Base-by-base conservation (phyloP, 2,329 filamentous ascomycete species). In the Beauveria asiatica region DNA sequence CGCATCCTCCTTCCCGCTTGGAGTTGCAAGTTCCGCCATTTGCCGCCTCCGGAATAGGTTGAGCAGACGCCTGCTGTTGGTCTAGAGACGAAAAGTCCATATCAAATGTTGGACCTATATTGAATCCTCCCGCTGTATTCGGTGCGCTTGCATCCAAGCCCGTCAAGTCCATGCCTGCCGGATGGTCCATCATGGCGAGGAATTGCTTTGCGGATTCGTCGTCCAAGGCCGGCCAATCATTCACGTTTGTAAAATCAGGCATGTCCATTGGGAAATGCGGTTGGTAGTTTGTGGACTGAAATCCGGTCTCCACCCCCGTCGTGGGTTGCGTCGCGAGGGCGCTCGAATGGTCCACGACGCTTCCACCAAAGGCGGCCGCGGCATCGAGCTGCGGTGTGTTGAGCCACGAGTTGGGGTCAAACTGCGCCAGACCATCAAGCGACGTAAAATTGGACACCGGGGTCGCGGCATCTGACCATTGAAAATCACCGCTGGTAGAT, bases 121-220 rank as follows among this genome's bases (percentile, higher is more conserved):
- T 19, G 25, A 9, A 25, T 1, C 21, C 27, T 23, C 17, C 46
- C 13, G 7, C 10, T 8, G 45, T n/a, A 41, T n/a, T 3, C 2
- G 37, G 10, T 5, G n/a, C 17, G 13, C n/a, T 19, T 6, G 25
- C n/a, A 16, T 59, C 37, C 13, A 59, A 52, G 5, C 33, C 10
- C 17, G 17, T n/a, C 19, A 51, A 3, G 21, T 51, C 56, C 11
- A 52, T 9, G 56, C 25, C 48, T 3, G 46, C n/a, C 1, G 58
- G 13, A 33, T 2, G n/a, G 16, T 55, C 58, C 58, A 60, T 54
- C 58, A 60, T 42, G 23, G 50, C 58, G 9, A 60, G 51, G 3
- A 55, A 16, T 25, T 55, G 30, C 44, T 60, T 60, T 3, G 51
- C 33, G 6, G 30, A 37, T 25, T 60, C 51, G 16, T 54, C 50